Conservation (phyloP, 305 asterid genomes). For the Solanum hybrid region DNA sequence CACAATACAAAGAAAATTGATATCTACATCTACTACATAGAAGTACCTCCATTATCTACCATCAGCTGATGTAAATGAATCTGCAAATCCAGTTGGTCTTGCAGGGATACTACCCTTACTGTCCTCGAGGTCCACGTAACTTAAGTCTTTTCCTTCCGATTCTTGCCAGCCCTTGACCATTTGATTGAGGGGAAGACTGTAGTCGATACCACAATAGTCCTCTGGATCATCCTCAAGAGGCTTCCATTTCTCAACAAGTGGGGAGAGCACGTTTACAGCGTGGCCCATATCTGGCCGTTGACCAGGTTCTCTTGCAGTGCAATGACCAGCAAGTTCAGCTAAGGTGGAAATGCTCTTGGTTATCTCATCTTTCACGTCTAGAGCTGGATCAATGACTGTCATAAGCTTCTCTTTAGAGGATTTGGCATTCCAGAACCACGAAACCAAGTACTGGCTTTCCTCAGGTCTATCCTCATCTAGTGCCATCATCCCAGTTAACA, state of each 20-base stretch:
- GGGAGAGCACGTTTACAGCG: slow-evolving; percentile 58
- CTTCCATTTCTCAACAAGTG: slow-evolving; percentile 78
- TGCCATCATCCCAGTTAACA: slow-evolving; percentile 77
- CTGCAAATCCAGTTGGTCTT: slow-evolving; percentile 80
- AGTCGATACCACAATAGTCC: slow-evolving; percentile 79
- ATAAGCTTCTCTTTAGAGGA: slow-evolving; percentile 50
- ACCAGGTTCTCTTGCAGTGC: slow-evolving; percentile 70
- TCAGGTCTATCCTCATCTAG: slow-evolving; percentile 64
- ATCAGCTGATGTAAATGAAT: slow-evolving; percentile 75
- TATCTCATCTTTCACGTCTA: slow-evolving; percentile 40
- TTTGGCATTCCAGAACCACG: slow-evolving; percentile 77
- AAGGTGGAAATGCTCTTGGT: slow-evolving; percentile 44
- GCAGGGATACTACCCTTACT: slow-evolving; percentile 83
- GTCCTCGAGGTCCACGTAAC: slow-evolving; percentile 57
- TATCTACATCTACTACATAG: slow-evolving; percentile 22
- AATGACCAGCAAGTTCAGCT: slow-evolving; percentile 88
- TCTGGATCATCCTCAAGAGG: slow-evolving; percentile 54
- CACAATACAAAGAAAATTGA: slow-evolving; percentile 6
- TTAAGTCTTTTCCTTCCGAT: slow-evolving; percentile 51
- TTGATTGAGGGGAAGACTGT: slow-evolving; percentile 77
- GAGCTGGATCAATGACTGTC: slow-evolving; percentile 54
- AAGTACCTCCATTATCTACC: slow-evolving; percentile 36
- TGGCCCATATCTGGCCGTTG: slow-evolving; percentile 92
- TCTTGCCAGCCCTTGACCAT: slow-evolving; percentile 95
- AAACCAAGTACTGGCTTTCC: slow-evolving; percentile 74